Base-by-base conservation (phyloP, 805 yeast species). In the Saccharomycodes ludwigii region DNA sequence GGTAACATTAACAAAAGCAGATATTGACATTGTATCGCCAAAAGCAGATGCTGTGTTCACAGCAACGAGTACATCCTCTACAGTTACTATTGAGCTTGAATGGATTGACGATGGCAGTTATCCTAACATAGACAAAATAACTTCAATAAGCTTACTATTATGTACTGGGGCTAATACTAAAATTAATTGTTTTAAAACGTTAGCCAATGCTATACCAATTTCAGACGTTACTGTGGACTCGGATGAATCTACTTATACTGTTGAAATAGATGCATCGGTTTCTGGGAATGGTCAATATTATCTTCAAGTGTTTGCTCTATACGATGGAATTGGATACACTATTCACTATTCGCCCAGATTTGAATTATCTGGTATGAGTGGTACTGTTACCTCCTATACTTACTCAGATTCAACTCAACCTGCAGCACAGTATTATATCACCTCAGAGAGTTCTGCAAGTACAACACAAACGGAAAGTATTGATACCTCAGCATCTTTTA, bases 331-430 rank as follows among this genome's bases (percentile, higher is more conserved):
- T 5, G 71, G 69, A 21, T 57, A 54, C 44, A 66, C 83, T 2
- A 71, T 72, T 41, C 79, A 76, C 48, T 83, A 83, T 54, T 51
- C 85, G 4, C 64, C 67, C 23, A 61, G 94, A 45, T 78, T 86
- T 58, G 38, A 51, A 18, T 58, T 88, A 38, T 51, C 63, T 0
- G 84, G 76, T 8, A 80, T 88, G 93, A 56, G 73, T 0, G 95
- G 95, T 26, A 32, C 74, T 1, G 41, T 37, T 10, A 41, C 55
- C 11, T 47, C 58, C n/a, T 50, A 67, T n/a, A 63, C 72, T 11
- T 76, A 74, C 24, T 38, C 62, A 5, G 65, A 66, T 14, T 44
- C 48, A 2, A 41, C 64, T 6, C 60, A 65, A 25, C 74, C 77
- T 24, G 52, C 36, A 22, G 59, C 63, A 4, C 61, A 66, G 42